phyloP scores from a whole-genome alignment of 2,329 filamentous ascomycete genomes.

The Ceratocystis variospora region DNA sequence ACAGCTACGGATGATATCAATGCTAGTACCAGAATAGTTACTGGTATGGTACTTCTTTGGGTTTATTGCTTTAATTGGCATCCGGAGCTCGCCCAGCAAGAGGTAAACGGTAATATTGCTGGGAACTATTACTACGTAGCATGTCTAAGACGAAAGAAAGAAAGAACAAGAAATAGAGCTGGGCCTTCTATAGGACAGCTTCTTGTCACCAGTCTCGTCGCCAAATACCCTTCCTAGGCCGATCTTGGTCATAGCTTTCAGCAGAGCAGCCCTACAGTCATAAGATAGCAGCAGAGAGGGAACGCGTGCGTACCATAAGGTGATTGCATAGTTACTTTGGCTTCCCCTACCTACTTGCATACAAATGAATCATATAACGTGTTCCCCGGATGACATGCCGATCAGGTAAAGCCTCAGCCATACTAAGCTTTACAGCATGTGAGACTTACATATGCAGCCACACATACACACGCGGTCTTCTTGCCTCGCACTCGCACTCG shows the following conservation, averaged over 20 bases:
- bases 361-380: neutral
- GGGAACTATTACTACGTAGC: too few relatives aligned
- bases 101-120: too few relatives aligned
- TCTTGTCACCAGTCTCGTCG: neutral
- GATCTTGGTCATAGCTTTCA: constrained; percentile 5
- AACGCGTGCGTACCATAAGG: neutral
- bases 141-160: too few relatives aligned
- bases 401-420: neutral
- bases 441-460: constrained; percentile 3
- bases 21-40: too few relatives aligned
- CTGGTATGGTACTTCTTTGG: too few relatives aligned
- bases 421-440: constrained; percentile 2
- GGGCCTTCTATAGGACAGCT: neutral
- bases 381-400: constrained; percentile 2
- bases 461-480: neutral
- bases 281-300: neutral
- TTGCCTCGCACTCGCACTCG: neutral
- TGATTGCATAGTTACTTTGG: neutral
- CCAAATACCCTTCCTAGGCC: neutral
- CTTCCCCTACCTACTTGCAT: neutral
- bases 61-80: too few relatives aligned
- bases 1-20: too few relatives aligned
- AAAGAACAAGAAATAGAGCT: too few relatives aligned
- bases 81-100: too few relatives aligned
- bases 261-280: neutral